Base-by-base conservation (phyloP, 208 protist species). In the Leishmania arabica region DNA sequence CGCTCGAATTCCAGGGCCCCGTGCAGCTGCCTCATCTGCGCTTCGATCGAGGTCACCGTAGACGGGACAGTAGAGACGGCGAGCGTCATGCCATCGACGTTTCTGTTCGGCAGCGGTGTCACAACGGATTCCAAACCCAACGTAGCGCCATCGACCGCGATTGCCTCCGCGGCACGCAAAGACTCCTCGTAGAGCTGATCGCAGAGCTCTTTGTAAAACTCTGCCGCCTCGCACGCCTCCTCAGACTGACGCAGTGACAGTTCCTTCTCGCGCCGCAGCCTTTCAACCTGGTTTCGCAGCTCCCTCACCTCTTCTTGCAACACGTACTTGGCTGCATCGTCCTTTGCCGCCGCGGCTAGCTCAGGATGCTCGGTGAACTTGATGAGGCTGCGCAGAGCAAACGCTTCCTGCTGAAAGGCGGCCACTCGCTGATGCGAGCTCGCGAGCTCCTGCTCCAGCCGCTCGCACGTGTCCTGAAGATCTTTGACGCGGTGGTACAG, bases 371-470 rank as follows among this genome's bases (percentile, higher is more conserved):
- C 75, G 3, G 45, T 42, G 27, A 93, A 66, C 47, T 89, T 81
- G 5, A 95, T 65, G 68, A 92, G 85, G 17, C 42, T 84, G 42
- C 85, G 88, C 42, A 93, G 81, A 15, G 88, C 73, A 11, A 78
- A 75, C 37, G 85, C 73, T 69, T 95, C 92, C 31, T 93, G 82
- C 54, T 82, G 85, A 40, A 89, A 89, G 11, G 69, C 85, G 37
- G 64, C 66, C 54, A 86, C 68, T 31, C 80, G 82, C 40, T 84
- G 82, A n/a, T 75, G 87, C 49, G 84, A 80, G 51, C 78, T 73
- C 3, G 81, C 84, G 8, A 90, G 79, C 37, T 89, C 84, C n/a
- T 82, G 79, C 58, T 88, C 89, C 27, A 91, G 80, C 13, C 82
- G 65, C 58, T 80, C 83, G 40, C 81, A 82, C 17, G 77, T 77